A percentile compares a stretch with the other conserved stretches of the same genome.
phyloP scores from a whole-genome alignment of 2,329 filamentous ascomycete species.

The Orbilia ellipsospora region DNA sequence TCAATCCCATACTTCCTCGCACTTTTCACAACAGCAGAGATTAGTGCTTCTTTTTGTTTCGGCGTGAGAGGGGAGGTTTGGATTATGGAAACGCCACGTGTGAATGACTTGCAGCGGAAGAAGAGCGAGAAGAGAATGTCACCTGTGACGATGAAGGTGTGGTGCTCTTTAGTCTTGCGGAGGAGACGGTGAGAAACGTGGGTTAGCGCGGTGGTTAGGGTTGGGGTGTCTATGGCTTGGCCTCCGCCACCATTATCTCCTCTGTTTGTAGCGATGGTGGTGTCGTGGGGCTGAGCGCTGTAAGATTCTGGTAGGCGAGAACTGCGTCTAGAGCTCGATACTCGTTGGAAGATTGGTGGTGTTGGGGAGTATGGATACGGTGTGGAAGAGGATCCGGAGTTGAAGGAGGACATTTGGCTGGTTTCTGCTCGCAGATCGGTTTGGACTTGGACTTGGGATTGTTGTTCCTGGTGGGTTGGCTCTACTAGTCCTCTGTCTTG shows the following conservation, averaged over 20 bases:
- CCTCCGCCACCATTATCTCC: not conserved
- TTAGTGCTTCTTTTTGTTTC: constrained; percentile 35
- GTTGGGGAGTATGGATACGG: constrained; percentile 24
- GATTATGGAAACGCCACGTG: constrained; percentile 20
- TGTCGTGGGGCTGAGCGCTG: not conserved
- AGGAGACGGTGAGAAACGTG: constrained; percentile 43
- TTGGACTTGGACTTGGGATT: not conserved
- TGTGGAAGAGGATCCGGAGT: constrained; percentile 29
- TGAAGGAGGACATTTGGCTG: constrained; percentile 16
- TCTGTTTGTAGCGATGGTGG: not conserved
- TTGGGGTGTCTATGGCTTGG: constrained; percentile 38
- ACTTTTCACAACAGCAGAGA: constrained; percentile 24
- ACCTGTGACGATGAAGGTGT: constrained; percentile 49
- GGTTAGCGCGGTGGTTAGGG: constrained; percentile 36
- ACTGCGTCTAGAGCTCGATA: constrained; percentile 1
- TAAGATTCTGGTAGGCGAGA: not conserved
- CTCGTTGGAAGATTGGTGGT: constrained; percentile 16
- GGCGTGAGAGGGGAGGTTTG: constrained; percentile 26
- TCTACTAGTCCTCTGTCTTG: constrained; percentile 8
- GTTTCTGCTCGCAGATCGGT: constrained; percentile 5
- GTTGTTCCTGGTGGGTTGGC: constrained; percentile 10
- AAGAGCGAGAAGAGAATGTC: constrained; percentile 45
- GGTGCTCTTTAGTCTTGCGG: constrained; percentile 51
- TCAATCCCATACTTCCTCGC: constrained; percentile 38
- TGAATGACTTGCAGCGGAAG: constrained; percentile 28